Evolutionary conservation across 1,139 yeast species (phyloP), one percentile per base, ranked within the genome.

Genomic region (Diutina scorzettiae): DNA sequence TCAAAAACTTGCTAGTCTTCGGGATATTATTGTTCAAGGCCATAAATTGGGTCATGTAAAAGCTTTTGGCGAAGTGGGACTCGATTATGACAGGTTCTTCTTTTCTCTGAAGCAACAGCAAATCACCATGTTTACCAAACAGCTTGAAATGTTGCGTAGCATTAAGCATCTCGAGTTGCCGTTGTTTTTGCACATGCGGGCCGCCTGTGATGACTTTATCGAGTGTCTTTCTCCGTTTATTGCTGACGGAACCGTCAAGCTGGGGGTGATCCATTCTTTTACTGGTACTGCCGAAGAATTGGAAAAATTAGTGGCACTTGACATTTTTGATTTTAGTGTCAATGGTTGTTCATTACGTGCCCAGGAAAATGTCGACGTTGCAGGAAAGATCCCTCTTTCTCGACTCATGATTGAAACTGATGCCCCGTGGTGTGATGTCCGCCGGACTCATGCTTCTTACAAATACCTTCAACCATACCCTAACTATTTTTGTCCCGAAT

Each of bases 371-470:
- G 59, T 89, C 9, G 66, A 68, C 17, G 89, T 81, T 12, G 86
- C 81, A 0, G 63, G 66, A 36, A 54, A 60, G 30, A 71, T 91
- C 9, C 98, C 98, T 0, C 53, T 76, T 8, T 74, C 78, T 9
- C 70, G 68, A 51, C 59, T 91, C 32, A 62, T 91, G 73, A 72
- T 91, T 19, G 99, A 91, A 58, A 89, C 97, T 0, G 97, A 91
- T 61, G 89, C 97, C 1, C 98, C 99, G 1, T 91, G 98, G 98
- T 91, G 99, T 62, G 97, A 89, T 54, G 76, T 91, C 36, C 69
- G 94, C 45, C 83, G 77, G 48, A 71, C 93, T 7, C 96, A 86
- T 56, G 87, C 89, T 2, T 74, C 93, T 16, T 77, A 74, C 58
- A 63, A 73, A 48, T 71, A 63, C 48, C 54, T 83, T 23, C 58